phyloP scores from a whole-genome alignment of 352 stramenopile species.

The Plasmopara halstedii region DNA sequence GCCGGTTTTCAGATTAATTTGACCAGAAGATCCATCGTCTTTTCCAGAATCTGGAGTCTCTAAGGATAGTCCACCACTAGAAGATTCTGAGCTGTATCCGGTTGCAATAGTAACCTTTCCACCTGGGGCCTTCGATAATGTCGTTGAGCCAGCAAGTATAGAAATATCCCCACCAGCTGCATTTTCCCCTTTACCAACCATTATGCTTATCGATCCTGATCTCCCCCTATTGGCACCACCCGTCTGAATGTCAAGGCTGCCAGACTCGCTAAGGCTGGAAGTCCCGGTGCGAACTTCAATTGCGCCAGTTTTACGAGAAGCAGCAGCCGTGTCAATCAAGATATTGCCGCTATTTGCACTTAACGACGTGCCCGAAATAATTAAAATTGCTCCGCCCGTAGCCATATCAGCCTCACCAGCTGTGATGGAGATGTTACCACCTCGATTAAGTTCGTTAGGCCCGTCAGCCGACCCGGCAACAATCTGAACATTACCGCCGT shows the following conservation, averaged over 20 bases:
- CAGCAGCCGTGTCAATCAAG: constrained; percentile 26
- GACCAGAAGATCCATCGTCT: constrained; percentile 29
- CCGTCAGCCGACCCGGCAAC: constrained; percentile 36
- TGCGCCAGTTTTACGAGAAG: constrained; percentile 22
- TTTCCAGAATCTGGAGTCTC: constrained; percentile 31
- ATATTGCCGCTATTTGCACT: constrained; percentile 39
- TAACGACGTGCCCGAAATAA: constrained; percentile 34
- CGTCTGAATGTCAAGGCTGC: constrained; percentile 33
- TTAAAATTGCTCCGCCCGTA: constrained; percentile 33
- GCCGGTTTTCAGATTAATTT: constrained; percentile 32
- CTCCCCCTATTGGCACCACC: constrained; percentile 30
- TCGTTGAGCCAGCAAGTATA: constrained; percentile 34
- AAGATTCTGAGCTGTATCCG: constrained; percentile 29
- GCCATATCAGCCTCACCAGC: constrained; percentile 34
- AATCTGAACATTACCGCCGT: constrained; percentile 47
- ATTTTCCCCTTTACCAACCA: constrained; percentile 30
- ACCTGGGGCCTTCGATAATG: constrained; percentile 20
- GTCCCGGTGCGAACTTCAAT: constrained; percentile 27
- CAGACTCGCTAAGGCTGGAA: constrained; percentile 30
- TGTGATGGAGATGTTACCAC: constrained; percentile 27
- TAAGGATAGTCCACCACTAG: constrained; percentile 36
- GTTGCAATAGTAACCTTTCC: constrained; percentile 37
- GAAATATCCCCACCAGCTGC: constrained; percentile 32
- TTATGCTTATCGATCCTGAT: constrained; percentile 36
- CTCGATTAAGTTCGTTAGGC: constrained; percentile 30